Percentiles rank a stretch among this genome's conserved stretches.
phyloP scores from a whole-genome alignment of 108 stramenopile species.

The Skeletonema costatum region DNA sequence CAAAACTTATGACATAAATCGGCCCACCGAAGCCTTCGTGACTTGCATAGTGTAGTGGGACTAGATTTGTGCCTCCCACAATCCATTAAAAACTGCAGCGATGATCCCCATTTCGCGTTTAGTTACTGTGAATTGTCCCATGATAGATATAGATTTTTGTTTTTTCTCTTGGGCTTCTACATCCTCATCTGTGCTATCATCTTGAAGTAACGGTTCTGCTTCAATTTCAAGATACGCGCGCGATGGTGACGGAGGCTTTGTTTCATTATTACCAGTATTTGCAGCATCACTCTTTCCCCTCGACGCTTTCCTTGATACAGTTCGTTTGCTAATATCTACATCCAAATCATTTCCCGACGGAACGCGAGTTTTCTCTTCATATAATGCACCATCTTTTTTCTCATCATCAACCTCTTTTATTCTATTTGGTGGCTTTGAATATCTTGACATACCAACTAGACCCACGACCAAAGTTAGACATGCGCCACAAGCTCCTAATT shows the following conservation, averaged over 20 bases:
- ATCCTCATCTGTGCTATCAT: background rate
- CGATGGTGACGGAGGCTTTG: background rate
- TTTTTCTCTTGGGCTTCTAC: background rate
- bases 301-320: background rate
- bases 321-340: background rate
- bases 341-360: conserved; percentile 6
- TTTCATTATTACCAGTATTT: background rate
- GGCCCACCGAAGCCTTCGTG: conserved; percentile 40
- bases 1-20: conserved; percentile 56
- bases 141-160: conserved; percentile 16
- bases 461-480: conserved; percentile 21
- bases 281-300: background rate
- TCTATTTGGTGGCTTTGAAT: conserved; percentile 16
- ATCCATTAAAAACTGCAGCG: conserved; percentile 70
- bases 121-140: conserved; percentile 48
- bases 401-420: background rate
- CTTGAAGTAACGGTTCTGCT: conserved; percentile 19
- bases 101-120: conserved; percentile 57
- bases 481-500: conserved; percentile 27
- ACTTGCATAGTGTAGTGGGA: conserved; percentile 71
- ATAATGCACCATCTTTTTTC: background rate
- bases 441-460: conserved; percentile 36
- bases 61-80: conserved; percentile 54
- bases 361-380: background rate
- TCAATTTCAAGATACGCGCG: conserved; percentile 24